Evolutionary conservation across 2,329 filamentous ascomycete genomes (phyloP), one percentile per base, ranked within the genome.

Genomic region (Mycogone perniciosa): DNA sequence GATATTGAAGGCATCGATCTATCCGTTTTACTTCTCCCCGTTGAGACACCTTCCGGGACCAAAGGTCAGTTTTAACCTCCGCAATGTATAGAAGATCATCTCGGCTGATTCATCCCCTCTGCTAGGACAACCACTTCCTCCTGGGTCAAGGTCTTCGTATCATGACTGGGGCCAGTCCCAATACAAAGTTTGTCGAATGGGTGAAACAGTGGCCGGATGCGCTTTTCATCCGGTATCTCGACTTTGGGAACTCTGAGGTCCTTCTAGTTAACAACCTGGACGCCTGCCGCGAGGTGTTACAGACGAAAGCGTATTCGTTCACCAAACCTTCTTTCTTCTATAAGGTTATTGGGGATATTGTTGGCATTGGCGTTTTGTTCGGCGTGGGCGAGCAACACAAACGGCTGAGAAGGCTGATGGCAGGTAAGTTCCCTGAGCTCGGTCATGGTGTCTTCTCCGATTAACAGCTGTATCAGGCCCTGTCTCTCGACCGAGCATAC

Each of bases 91-190:
- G 20, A 20, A 2, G 20, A 20, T 20, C 20, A 20, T 20, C 20
- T 20, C 20, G 20, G 20, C 20, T 20, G 20, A 20, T 20, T 20
- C 20, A 20, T 20, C 3, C 20, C 20, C 20, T 2, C 3, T 3
- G 20, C 11, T 34, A 51, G 44, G 44, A 47, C 10, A 51, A 51
- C 29, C 50, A 51, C 7, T 51, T 51, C 38, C 50, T 51, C 29
- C 38, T 51, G 9, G 50, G 50, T 1, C 50, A 51, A 29, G 50
- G 20, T 29, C 41, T 51, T 8, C 50, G 33, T 40, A 39, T 44
- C 10, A 44, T 51, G 11, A 47, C 35, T 10, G 33, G 44, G 0
- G 9, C 44, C 30, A 44, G 50, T 8, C 50, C 50, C 7, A 51
- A 51, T 10, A 44, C 47, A 1, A 11, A 47, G 33, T 51, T 44